A percentile compares a stretch with the other conserved stretches of the same genome.
These are phyloP conservation scores for Choiromyces venosus DNA, from an alignment of 495 filamentous ascomycete genomes.

Conservation along the genomic window DNA sequence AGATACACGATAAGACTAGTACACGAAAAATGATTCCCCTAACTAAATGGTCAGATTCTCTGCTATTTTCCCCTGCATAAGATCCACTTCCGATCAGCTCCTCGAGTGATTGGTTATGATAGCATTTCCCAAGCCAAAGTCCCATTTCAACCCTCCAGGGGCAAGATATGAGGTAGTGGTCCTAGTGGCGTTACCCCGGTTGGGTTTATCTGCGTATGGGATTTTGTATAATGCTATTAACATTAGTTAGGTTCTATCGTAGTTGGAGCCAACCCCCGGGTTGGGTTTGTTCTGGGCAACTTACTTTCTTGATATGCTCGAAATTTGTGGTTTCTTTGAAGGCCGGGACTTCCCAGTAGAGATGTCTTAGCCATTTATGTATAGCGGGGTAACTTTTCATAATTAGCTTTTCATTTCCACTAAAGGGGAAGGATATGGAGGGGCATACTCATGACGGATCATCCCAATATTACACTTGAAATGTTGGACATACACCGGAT, in stretches of 20 bases:
- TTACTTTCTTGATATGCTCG: constrained; percentile 56
- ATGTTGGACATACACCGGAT: constrained; percentile 84
- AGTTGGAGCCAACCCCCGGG: neutral
- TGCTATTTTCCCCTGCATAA: neutral
- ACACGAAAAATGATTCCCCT: neutral
- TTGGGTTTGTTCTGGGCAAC: constrained; percentile 24
- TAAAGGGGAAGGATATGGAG: neutral
- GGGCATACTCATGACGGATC: constrained; percentile 64
- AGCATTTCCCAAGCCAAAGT: neutral
- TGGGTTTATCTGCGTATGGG: constrained; percentile 57
- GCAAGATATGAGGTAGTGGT: constrained; percentile 58
- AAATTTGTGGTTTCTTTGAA: constrained; percentile 69
- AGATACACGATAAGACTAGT: neutral
- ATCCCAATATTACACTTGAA: constrained; percentile 88
- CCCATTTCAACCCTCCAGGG: constrained; percentile 21
- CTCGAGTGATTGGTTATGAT: neutral
- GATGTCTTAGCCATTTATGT: constrained; percentile 61
- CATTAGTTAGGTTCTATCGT: neutral
- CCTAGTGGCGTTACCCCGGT: constrained; percentile 59
- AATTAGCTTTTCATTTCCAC: neutral
- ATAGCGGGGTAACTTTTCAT: constrained; percentile 59
- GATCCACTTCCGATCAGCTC: neutral
- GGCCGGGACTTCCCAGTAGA: constrained; percentile 66
- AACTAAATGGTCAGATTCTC: neutral
- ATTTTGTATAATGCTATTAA: constrained; percentile 50